Percentiles rank a stretch among this genome's conserved stretches.
Conservation (phyloP, 108 stramenopile species). For the Cyclotella distinguenda region DNA sequence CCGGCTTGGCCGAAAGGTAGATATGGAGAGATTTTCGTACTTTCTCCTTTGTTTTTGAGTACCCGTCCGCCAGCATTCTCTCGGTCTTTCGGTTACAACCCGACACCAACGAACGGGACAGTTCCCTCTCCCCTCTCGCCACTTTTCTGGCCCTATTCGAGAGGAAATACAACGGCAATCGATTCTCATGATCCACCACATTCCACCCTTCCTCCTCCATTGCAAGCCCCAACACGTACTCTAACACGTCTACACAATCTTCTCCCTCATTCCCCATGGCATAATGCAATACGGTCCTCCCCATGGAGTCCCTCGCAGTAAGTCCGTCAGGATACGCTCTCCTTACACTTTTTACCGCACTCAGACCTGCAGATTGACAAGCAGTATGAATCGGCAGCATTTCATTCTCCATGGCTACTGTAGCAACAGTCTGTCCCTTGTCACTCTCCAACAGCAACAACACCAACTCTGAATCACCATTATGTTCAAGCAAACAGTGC, state of each 20-base stretch:
- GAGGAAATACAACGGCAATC: not conserved
- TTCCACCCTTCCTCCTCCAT: constrained; percentile 11
- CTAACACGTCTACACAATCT: constrained; percentile 28
- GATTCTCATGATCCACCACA: constrained; percentile 15
- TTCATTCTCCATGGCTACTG: constrained; percentile 53
- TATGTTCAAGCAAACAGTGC: constrained; percentile 55
- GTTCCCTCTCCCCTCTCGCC: no score
- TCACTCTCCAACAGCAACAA: constrained; percentile 1
- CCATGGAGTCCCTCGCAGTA: constrained; percentile 58
- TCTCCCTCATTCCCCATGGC: constrained; percentile 52
- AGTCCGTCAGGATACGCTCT: constrained; percentile 64
- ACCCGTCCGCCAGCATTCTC: not conserved
- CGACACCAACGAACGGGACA: no score
- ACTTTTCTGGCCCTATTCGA: constrained; percentile 10
- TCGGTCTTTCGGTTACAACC: constrained; percentile 24
- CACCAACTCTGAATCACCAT: constrained; percentile 5
- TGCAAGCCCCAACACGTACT: constrained; percentile 7
- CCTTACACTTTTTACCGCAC: constrained; percentile 56
- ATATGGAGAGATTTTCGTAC: constrained; percentile 50
- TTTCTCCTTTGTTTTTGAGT: constrained; percentile 8
- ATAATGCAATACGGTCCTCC: constrained; percentile 77
- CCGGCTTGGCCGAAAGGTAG: constrained; percentile 65
- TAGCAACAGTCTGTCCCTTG: constrained; percentile 25
- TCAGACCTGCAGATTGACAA: constrained; percentile 67
- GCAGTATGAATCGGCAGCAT: constrained; percentile 86